phyloP scores from a whole-genome alignment of 768 basidiomycete species.

The Suillus weaverae region DNA sequence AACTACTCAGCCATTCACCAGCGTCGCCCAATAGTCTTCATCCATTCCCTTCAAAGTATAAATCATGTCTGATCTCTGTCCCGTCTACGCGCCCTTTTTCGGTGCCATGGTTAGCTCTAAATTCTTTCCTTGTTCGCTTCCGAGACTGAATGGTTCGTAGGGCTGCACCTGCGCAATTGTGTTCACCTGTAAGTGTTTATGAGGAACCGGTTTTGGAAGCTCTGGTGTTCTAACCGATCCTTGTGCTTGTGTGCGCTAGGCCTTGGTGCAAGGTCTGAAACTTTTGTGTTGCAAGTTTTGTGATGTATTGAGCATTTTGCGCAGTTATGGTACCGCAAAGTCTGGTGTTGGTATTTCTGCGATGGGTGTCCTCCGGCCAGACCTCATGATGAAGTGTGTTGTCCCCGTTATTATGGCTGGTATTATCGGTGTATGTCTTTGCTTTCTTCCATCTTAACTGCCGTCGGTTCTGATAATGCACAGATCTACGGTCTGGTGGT shows the following conservation, averaged over 20 bases:
- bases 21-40: neutral
- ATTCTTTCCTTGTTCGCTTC: neutral
- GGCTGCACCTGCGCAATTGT: constrained; percentile 97
- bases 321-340: constrained; percentile 98
- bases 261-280: constrained; percentile 78
- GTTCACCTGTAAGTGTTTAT: constrained; percentile 80
- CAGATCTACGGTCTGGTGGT: constrained; percentile 98
- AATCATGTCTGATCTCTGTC: constrained; percentile 78
- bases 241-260: constrained; percentile 41
- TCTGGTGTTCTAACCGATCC: neutral
- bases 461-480: constrained; percentile 6
- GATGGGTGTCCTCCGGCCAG: constrained; percentile 96
- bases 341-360: constrained; percentile 97
- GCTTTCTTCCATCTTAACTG: neutral
- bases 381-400: constrained; percentile 97
- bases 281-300: neutral
- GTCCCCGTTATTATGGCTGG: constrained; percentile 99
- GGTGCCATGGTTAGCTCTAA: constrained; percentile 79
- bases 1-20: constrained; percentile 1
- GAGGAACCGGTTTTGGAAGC: neutral
- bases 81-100: constrained; percentile 98
- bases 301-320: neutral
- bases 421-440: constrained; percentile 89
- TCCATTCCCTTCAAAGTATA: constrained; percentile 6
- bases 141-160: constrained; percentile 40